These are phyloP conservation scores for Mytilinidion resinicola DNA, from an alignment of 495 filamentous ascomycete genomes.

Conservation along the genomic window DNA sequence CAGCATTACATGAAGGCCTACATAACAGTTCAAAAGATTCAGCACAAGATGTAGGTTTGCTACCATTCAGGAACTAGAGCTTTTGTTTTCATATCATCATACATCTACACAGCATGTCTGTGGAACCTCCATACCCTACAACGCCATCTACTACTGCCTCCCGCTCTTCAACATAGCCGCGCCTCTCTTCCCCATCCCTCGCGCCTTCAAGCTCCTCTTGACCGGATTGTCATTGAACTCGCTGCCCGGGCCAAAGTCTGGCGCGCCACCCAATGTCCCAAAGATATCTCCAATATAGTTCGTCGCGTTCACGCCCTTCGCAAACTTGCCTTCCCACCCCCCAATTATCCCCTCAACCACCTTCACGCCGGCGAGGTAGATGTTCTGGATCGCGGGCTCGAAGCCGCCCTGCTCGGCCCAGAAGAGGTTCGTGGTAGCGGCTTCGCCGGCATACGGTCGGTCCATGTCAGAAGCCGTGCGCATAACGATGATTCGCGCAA, in stretches of 20 bases:
- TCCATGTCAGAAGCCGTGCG: conserved; percentile 70
- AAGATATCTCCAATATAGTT: conserved; percentile 74
- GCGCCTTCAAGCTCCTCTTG: background rate
- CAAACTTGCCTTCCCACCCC: conserved; percentile 54
- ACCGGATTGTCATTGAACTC: conserved; percentile 29
- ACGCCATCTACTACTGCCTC: too few relatives aligned
- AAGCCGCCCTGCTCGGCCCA: conserved; percentile 55
- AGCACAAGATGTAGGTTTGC: too few relatives aligned
- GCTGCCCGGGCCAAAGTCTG: conserved; percentile 59
- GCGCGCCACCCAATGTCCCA: conserved; percentile 56
- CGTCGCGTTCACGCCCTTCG: conserved; percentile 49
- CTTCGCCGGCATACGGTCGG: conserved; percentile 53
- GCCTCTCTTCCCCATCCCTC: background rate
- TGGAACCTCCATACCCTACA: too few relatives aligned
- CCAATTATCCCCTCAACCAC: conserved; percentile 60
- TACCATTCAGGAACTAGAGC: background rate
- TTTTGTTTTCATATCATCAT: too few relatives aligned
- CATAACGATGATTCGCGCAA: conserved; percentile 64
- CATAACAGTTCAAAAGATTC: too few relatives aligned
- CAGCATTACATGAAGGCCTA: too few relatives aligned
- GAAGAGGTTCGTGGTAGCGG: conserved; percentile 51
- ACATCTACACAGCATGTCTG: too few relatives aligned
- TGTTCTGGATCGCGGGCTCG: conserved; percentile 51
- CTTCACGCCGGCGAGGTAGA: conserved; percentile 60
- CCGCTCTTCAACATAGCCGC: conserved; percentile 9